phyloP scores from a whole-genome alignment of 116 monocot species.

The Dioscorea cayenensis region DNA sequence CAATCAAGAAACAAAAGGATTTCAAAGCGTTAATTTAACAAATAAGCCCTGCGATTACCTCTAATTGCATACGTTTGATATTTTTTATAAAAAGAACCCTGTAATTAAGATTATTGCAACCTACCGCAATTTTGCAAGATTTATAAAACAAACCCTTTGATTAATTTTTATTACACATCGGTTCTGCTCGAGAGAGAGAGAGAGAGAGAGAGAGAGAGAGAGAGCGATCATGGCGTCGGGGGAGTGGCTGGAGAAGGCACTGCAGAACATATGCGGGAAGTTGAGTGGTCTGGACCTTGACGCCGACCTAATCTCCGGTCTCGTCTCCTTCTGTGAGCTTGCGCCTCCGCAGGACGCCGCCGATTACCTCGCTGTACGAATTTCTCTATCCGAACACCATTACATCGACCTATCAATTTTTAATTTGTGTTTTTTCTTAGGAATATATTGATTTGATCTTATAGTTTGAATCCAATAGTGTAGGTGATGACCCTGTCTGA shows the following conservation, averaged over 20 bases:
- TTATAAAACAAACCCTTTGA: no score
- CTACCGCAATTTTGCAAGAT: no score
- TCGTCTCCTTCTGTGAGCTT: conserved; percentile 99
- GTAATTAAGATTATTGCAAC: neutral
- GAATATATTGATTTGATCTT: no score
- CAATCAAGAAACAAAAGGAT: no score
- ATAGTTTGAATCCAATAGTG: no score
- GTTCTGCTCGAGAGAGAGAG: no score
- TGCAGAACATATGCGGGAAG: conserved; percentile 51
- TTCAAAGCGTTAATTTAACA: neutral
- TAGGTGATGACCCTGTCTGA: no score
- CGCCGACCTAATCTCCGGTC: conserved; percentile 78
- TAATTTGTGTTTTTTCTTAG: neutral
- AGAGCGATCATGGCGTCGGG: conserved; percentile 33
- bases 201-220: no score
- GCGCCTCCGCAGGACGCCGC: conserved; percentile 83
- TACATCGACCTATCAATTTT: neutral
- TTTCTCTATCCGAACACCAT: no score
- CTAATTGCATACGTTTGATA: no score
- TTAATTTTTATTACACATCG: no score
- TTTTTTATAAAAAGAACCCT: neutral
- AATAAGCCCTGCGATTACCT: neutral
- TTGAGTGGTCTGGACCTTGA: conserved; percentile 59
- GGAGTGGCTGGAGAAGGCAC: conserved; percentile 83
- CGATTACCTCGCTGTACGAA: conserved; percentile 68